These are phyloP conservation scores for Apiospora arundinis DNA, from an alignment of 2,329 filamentous ascomycete species.

Conservation along the genomic window DNA sequence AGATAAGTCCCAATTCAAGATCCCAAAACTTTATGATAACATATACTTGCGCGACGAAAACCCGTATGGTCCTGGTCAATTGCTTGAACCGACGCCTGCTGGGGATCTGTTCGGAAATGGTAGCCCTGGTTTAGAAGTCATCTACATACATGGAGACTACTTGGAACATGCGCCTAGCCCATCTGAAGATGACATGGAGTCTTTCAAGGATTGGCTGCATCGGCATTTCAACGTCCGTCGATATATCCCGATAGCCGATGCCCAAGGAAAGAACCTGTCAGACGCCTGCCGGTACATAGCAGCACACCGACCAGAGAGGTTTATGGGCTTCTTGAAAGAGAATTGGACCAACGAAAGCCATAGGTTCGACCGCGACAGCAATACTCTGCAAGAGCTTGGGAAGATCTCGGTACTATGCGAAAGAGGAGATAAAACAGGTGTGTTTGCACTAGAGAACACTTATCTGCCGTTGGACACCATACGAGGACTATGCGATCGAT, in stretches of 20 bases:
- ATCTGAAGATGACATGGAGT: not conserved
- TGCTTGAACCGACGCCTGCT: not conserved
- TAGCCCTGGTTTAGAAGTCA: not conserved
- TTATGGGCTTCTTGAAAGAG: not conserved
- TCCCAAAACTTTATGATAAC: not conserved
- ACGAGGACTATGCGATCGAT: slow-evolving; percentile 3
- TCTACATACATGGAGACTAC: not conserved
- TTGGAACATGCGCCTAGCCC: not conserved
- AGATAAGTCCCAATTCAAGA: not conserved
- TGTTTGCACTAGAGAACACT: not conserved
- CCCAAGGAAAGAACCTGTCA: not conserved
- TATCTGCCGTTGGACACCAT: not conserved
- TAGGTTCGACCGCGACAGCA: not conserved
- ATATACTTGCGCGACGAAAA: not conserved
- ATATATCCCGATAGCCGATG: not conserved
- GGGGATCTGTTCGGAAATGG: not conserved
- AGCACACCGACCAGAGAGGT: not conserved
- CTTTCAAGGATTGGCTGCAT: slow-evolving; percentile 4
- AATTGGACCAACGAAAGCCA: not conserved
- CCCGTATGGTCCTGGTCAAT: not conserved
- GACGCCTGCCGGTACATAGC: not conserved
- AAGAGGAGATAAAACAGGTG: not conserved
- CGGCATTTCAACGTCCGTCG: slow-evolving; percentile 8
- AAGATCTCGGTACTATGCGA: not conserved
- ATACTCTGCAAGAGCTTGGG: not conserved